These are phyloP conservation scores for Corynascus novoguineensis DNA, from an alignment of 495 filamentous ascomycete genomes.

Conservation along the genomic window DNA sequence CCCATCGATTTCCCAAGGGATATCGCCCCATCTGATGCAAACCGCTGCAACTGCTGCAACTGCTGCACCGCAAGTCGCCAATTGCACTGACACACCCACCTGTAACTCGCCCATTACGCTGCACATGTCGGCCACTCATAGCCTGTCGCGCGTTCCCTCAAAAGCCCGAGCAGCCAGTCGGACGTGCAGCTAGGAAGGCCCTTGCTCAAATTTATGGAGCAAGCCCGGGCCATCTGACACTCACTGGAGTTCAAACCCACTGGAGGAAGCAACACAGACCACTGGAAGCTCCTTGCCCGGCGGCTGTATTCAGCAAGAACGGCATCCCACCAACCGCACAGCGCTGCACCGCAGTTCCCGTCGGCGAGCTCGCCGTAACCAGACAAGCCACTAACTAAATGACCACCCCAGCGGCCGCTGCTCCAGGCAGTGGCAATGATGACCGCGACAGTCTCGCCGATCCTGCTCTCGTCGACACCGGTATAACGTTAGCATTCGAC, in stretches of 20 bases:
- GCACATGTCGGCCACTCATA: slow-evolving; percentile 1
- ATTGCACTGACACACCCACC: too few relatives aligned
- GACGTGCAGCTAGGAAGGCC: slow-evolving; percentile 8
- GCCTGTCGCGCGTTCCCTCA: neutral
- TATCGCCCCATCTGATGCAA: slow-evolving; percentile 6
- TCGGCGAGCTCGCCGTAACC: slow-evolving; percentile 1
- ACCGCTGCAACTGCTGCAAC: neutral
- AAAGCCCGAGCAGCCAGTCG: slow-evolving; percentile 11
- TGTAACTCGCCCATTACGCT: too few relatives aligned
- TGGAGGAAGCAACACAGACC: neutral
- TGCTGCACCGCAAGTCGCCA: slow-evolving; percentile 2
- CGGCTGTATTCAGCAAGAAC: neutral
- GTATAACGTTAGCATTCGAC: slow-evolving; percentile 24
- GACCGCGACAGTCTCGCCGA: slow-evolving; percentile 8
- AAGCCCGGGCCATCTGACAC: neutral
- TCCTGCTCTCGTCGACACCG: slow-evolving; percentile 14
- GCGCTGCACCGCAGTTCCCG: neutral
- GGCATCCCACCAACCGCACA: slow-evolving; percentile 8
- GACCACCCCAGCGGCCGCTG: slow-evolving; percentile 26
- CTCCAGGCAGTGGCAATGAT: slow-evolving; percentile 26
- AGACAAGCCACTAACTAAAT: slow-evolving; percentile 22
- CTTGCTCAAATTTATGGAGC: slow-evolving; percentile 5
- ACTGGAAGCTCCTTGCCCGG: slow-evolving; percentile 3
- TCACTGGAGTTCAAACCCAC: neutral
- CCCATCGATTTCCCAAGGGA: neutral